phyloP scores from a whole-genome alignment of 164 flowering plant species.

The Stephania japonica region DNA sequence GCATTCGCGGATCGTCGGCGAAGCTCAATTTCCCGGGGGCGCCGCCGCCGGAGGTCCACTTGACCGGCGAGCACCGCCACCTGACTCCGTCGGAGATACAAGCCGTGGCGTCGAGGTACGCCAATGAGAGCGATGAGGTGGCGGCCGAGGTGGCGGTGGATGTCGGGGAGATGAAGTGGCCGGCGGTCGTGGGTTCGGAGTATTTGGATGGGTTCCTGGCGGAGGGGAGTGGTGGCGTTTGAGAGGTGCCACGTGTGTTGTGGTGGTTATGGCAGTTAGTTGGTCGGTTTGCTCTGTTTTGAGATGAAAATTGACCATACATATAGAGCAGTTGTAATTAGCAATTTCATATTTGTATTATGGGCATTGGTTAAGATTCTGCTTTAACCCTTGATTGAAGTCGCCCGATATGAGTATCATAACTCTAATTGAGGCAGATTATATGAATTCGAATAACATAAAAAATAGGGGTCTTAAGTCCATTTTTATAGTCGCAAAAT shows the following conservation, averaged over 20 bases:
- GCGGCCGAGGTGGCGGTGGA: not conserved
- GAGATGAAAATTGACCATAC: no score
- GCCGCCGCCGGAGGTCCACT: constrained; percentile 28
- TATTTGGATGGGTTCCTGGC: not conserved
- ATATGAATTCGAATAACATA: no score
- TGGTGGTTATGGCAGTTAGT: not conserved
- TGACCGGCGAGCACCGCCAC: not conserved
- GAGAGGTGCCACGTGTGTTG: not conserved
- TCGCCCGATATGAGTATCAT: no score
- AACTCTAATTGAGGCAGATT: no score
- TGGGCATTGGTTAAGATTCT: no score
- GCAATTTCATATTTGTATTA: no score
- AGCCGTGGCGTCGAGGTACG: constrained; percentile 29
- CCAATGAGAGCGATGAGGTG: constrained; percentile 7
- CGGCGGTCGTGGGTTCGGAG: not conserved
- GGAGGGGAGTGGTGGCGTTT: not conserved
- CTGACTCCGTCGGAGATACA: constrained; percentile 31
- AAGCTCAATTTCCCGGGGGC: constrained; percentile 34
- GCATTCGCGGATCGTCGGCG: constrained; percentile 30
- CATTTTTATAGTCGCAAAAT: no score
- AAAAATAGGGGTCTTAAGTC: no score
- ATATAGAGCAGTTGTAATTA: no score
- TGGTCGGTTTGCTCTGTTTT: not conserved
- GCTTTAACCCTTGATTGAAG: no score
- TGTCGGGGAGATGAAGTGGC: not conserved